Evolutionary conservation across 2,329 filamentous ascomycete species (phyloP).

Genomic region (Dactylella cylindrospora): DNA sequence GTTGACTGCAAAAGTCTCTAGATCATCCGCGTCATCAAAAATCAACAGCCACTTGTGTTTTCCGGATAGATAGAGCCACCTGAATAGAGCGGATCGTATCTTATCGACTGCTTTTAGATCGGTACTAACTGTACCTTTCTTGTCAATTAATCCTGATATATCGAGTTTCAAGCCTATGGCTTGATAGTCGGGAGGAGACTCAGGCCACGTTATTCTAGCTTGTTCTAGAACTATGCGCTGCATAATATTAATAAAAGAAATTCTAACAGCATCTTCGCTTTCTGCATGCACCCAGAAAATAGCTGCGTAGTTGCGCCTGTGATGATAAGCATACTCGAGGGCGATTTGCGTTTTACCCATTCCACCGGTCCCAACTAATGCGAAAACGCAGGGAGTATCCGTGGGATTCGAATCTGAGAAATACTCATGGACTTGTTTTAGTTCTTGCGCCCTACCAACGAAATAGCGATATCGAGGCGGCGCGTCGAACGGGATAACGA

Average conservation of each 20-base stretch:
- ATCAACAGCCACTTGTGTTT: slow-evolving; percentile 15
- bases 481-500: neutral
- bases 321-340: slow-evolving; percentile 11
- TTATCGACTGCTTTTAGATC: neutral
- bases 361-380: slow-evolving; percentile 6
- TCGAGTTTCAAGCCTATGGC: neutral
- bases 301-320: neutral
- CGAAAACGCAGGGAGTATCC: neutral
- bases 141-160: slow-evolving; percentile 1
- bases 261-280: slow-evolving; percentile 3
- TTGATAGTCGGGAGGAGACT: slow-evolving; percentile 2
- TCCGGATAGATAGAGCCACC: neutral
- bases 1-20: neutral
- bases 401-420: neutral
- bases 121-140: slow-evolving; percentile 3
- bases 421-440: neutral
- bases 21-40: slow-evolving; percentile 22
- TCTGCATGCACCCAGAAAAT: slow-evolving; percentile 12
- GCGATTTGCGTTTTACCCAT: slow-evolving; percentile 20
- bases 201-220: slow-evolving; percentile 5
- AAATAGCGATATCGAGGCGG: neutral
- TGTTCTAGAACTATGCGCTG: slow-evolving; percentile 11
- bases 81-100: slow-evolving; percentile 5
- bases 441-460: neutral
- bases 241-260: slow-evolving; percentile 10